Base-by-base conservation (phyloP, 805 yeast species). In the Candida taoyuanica region DNA sequence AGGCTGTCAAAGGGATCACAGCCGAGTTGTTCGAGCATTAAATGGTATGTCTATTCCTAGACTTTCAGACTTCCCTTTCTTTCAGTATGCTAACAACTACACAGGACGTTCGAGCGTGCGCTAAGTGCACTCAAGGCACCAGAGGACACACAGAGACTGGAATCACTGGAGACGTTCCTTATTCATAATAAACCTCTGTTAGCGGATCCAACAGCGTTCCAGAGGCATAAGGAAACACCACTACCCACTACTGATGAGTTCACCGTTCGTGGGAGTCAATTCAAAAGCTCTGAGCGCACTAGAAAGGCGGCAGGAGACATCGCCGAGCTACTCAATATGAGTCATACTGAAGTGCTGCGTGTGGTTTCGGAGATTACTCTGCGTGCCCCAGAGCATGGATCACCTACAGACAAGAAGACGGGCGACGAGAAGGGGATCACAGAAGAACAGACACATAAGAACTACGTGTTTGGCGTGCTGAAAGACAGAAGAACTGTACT, bases 401-500 rank as follows among this genome's bases (percentile, higher is more conserved):
- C n/a, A n/a, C n/a, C 21, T 3, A 27, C 12, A 15, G 31, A 29
- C 21, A 32, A 39, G 17, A 35, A 37, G 18, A 21, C 9, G 9
- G 24, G 11, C 15, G 39, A 33, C 11, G 39, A 38, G 4, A 26
- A 29, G 2, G 33, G 36, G 17, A 32, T 34, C 14, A 29, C 39
- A 7, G 42, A 34, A 24, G 44, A 36, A 3, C 39, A 43, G 19
- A 33, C 39, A 29, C 32, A 31, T 3, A 37, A 39, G 36, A n/a
- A 56, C n/a, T 65, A 68, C 49, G 59, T 64, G 7, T 53, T 62
- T 16, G 56, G 55, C n/a, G 60, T 73, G 1, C 56, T 76, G 39
- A 58, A 67, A 39, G 86, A 81, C 50, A 68, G 82, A 51, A 61
- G 77, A 43, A 55, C 65, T 1, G 58, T 76, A 0, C 50, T 77